A percentile compares a stretch with the other conserved stretches of the same genome.
phyloP scores from a whole-genome alignment of 2,329 filamentous ascomycete species.

The Fusarium hainanense region DNA sequence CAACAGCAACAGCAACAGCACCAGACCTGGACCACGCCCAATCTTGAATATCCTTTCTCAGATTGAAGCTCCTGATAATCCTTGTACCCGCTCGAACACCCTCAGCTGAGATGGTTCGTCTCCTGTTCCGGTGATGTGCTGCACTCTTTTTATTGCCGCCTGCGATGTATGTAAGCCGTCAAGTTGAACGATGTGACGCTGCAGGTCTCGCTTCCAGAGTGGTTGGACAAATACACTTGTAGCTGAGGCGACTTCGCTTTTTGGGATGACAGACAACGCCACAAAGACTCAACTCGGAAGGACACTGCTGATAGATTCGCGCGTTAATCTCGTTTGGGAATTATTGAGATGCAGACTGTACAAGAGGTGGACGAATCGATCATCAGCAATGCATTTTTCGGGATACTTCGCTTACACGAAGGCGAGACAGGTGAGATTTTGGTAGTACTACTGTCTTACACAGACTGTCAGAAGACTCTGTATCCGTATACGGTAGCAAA shows the following conservation, averaged over 20 bases:
- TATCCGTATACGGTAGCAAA: not conserved
- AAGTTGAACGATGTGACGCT: conserved; percentile 24
- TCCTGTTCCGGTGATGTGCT: conserved; percentile 31
- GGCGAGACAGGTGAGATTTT: conserved; percentile 32
- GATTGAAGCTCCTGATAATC: conserved; percentile 14
- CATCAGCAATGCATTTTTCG: conserved; percentile 16
- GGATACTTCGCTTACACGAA: conserved; percentile 8
- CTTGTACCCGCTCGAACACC: conserved; percentile 34
- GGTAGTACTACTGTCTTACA: not conserved
- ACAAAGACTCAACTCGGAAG: conserved; percentile 21
- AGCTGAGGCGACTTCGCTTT: conserved; percentile 21
- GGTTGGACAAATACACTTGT: conserved; percentile 28
- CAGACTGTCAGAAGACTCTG: not conserved
- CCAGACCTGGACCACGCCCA: conserved; percentile 33
- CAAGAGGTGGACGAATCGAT: conserved; percentile 31
- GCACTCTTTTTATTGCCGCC: not conserved
- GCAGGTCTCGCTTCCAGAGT: conserved; percentile 5
- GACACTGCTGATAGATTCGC: conserved; percentile 12
- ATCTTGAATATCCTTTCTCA: conserved; percentile 28
- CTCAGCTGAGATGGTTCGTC: conserved; percentile 36
- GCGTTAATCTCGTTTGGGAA: conserved; percentile 40
- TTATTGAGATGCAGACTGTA: conserved; percentile 12
- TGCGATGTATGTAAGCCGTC: conserved; percentile 1
- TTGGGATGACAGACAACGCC: conserved; percentile 16
- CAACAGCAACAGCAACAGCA: conserved; percentile 19